Base-by-base conservation (phyloP, 208 protist genomes). In the Porcisia deanei region DNA sequence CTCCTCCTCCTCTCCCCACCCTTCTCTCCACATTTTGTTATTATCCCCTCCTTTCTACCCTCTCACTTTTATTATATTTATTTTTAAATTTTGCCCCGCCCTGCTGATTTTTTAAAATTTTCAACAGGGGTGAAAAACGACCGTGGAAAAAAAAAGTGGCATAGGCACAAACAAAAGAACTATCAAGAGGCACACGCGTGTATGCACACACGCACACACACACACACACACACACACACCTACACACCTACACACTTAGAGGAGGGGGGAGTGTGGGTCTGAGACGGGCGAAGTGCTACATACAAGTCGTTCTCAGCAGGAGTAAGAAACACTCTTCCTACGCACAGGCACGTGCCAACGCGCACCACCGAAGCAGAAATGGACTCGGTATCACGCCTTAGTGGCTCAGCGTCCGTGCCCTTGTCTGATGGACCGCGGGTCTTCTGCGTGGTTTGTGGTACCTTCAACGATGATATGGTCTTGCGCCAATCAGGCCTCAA, bases 371-470 rank as follows among this genome's bases (percentile, higher is more conserved):
- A 37, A 2, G 14, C 52, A 43, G 8, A 2, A 12, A 68, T 70
- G 75, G 43, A 80, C 43, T 54, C 60, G 34, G 64, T 47, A 20
- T 64, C 70, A 7, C 37, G 54, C 0, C 37, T 54, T 47, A 65
- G 60, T 20, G 68, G 3, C 1, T 41, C 63, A 8, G 53, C 52
- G 12, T 67, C 53, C 12, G n/a, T 52, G 5, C 64, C 49, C 49
- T 67, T 45, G 0, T 16, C 53, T 52, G 65, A 69, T 55, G 66
- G 71, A 0, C 39, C 74, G 0, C 49, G 30, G 0, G 72, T 85
- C n/a, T 91, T 91, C 61, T 93, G 89, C 60, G 82, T 91, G 3
- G 89, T 94, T 3, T 91, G 87, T 64, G 87, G 89, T 52, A 73
- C 47, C 45, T 78, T 85, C 45, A 82, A 61, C 14, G 73, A 64